Percentiles rank a stretch among this genome's conserved stretches.
Evolutionary conservation across 805 yeast species (phyloP).

Genomic region (Schwanniomyces polymorphus): DNA sequence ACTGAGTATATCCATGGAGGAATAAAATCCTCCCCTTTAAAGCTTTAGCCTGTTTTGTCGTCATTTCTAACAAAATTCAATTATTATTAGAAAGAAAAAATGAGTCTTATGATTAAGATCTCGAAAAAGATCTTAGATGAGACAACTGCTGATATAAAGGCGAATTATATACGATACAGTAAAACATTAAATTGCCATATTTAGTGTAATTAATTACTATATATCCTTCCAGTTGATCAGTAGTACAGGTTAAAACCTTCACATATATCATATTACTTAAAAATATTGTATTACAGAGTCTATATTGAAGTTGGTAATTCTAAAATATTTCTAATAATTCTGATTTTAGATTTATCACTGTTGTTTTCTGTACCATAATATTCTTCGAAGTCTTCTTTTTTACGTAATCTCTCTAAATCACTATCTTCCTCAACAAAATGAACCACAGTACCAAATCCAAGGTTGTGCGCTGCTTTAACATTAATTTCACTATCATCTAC

Average conservation of each 20-base stretch:
- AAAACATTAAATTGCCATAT: no score
- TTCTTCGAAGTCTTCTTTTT: slow-evolving; percentile 26
- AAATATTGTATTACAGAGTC: background rate
- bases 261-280: no score
- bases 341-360: slow-evolving; percentile 26
- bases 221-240: no score
- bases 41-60: slow-evolving; percentile 4
- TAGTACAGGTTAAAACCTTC: no score
- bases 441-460: slow-evolving; percentile 72
- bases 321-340: slow-evolving; percentile 30
- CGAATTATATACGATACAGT: background rate
- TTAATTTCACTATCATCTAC: slow-evolving; percentile 87
- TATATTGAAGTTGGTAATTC: slow-evolving; percentile 21
- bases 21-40: slow-evolving; percentile 63
- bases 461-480: slow-evolving; percentile 65
- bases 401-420: slow-evolving; percentile 39
- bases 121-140: background rate
- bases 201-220: background rate
- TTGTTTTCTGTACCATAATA: slow-evolving; percentile 36
- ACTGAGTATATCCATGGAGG: slow-evolving; percentile 89
- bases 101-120: background rate
- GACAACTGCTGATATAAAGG: background rate
- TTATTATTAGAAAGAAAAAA: background rate
- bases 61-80: background rate
- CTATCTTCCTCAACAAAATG: slow-evolving; percentile 75